Percentiles rank a stretch among this genome's conserved stretches.
phyloP scores from a whole-genome alignment of 257 asterid genomes.

The Scutellaria baicalensis region DNA sequence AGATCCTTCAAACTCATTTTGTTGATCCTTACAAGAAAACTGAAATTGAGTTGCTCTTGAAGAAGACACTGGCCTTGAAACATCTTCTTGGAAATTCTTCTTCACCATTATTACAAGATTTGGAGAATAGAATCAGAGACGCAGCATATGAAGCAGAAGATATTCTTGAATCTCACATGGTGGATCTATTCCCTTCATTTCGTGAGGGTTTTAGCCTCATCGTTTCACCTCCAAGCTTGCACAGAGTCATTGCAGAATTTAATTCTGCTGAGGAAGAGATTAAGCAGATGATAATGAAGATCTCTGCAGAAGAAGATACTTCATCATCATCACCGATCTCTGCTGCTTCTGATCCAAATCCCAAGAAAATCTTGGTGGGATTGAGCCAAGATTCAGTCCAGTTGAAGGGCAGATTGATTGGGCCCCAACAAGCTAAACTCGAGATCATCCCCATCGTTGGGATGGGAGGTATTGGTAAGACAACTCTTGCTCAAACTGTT shows the following conservation, averaged over 20 bases:
- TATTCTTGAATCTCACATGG: neutral
- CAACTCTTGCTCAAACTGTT: neutral
- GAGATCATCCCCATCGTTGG: constrained; percentile 4
- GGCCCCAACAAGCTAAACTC: neutral
- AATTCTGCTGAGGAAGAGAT: neutral
- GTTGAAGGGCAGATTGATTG: neutral
- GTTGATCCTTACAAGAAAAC: neutral
- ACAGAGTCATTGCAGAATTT: neutral
- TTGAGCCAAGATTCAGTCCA: neutral
- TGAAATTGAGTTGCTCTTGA: neutral
- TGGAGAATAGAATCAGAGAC: constrained; percentile 10
- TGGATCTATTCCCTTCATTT: neutral
- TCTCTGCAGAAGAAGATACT: neutral
- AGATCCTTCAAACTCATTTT: neutral
- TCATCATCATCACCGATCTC: neutral
- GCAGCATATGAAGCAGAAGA: constrained; percentile 7
- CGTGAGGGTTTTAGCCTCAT: neutral
- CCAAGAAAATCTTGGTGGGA: constrained; percentile 3
- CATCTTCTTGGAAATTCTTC: neutral
- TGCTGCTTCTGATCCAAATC: neutral
- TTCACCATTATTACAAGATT: neutral
- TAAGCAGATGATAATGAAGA: neutral
- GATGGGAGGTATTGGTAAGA: neutral
- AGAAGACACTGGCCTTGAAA: neutral
- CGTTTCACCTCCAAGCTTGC: neutral